Evolutionary conservation across 2,329 filamentous ascomycete genomes (phyloP).

Genomic region (Alternaria brassicae): DNA sequence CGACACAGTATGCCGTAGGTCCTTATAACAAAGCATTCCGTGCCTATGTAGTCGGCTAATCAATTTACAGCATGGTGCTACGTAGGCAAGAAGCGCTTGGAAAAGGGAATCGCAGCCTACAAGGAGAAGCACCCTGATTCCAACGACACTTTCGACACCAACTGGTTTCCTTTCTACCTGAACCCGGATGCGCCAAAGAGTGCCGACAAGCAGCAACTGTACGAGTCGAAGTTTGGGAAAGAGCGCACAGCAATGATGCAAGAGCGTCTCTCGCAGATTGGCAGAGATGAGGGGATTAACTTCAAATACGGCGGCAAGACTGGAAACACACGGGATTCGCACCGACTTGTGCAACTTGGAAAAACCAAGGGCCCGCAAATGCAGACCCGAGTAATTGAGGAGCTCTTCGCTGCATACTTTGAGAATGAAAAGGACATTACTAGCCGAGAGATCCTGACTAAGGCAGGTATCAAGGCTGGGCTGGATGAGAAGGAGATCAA

Average conservation of each 20-base stretch:
- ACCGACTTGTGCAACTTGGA: conserved; percentile 73
- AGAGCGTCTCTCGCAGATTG: conserved; percentile 64
- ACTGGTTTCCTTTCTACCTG: conserved; percentile 83
- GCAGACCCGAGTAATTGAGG: conserved; percentile 52
- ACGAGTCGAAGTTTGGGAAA: conserved; percentile 68
- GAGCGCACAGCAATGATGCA: conserved; percentile 66
- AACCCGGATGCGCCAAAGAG: conserved; percentile 68
- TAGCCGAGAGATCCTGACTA: conserved; percentile 48
- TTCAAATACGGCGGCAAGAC: conserved; percentile 75
- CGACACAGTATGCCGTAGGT: conserved; percentile 79
- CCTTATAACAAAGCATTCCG: background rate
- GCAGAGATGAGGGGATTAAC: conserved; percentile 71
- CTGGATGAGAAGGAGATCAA: conserved; percentile 53
- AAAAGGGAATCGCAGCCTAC: conserved; percentile 73
- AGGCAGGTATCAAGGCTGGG: conserved; percentile 54
- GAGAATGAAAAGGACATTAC: conserved; percentile 59
- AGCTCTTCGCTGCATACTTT: conserved; percentile 54
- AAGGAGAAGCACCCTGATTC: conserved; percentile 65
- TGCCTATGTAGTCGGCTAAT: conserved; percentile 3
- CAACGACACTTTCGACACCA: conserved; percentile 73
- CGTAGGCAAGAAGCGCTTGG: conserved; percentile 77
- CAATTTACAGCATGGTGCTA: conserved; percentile 62
- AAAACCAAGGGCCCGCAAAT: conserved; percentile 61
- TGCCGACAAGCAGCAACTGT: conserved; percentile 64
- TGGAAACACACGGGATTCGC: conserved; percentile 80